These are phyloP conservation scores for Geranium rotundifolium DNA, from an alignment of 345 rosid species.

Conservation along the genomic window DNA sequence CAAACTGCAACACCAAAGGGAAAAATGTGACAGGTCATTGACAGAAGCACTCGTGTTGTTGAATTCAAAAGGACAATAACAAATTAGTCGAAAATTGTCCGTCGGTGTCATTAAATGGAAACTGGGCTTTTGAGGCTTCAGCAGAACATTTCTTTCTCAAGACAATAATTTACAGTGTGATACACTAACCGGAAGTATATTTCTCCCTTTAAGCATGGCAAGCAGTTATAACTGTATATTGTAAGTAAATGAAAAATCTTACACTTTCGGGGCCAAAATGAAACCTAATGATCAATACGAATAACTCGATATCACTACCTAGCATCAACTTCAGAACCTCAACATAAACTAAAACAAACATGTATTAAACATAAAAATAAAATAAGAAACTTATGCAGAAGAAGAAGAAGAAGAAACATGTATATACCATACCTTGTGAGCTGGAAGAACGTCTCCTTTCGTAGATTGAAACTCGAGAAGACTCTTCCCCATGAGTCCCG, in stretches of 20 bases:
- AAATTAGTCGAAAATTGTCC: not conserved
- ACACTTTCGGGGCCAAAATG: not conserved
- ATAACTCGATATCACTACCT: not conserved
- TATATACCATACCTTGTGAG: conserved; percentile 52
- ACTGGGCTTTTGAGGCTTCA: not conserved
- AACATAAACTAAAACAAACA: not conserved
- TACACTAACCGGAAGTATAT: not conserved
- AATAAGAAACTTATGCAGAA: not conserved
- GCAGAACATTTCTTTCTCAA: not conserved
- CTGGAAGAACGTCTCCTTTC: conserved; percentile 91
- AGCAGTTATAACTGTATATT: not conserved
- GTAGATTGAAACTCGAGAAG: conserved; percentile 85
- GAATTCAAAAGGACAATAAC: not conserved
- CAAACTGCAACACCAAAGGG: conserved; percentile 38
- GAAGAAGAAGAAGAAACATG: too few species aligned
- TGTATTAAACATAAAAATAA: conserved; percentile 1
- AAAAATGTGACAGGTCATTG: conserved; percentile 1
- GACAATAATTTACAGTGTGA: not conserved
- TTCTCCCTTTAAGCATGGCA: not conserved
- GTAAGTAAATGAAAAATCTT: not conserved
- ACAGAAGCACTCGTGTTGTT: not conserved
- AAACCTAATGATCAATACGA: not conserved
- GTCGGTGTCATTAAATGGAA: not conserved
- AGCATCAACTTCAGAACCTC: not conserved
- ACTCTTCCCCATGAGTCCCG: conserved; percentile 84